These are phyloP conservation scores for Schizopora paradoxa DNA, from an alignment of 1,284 basidiomycete genomes.

Conservation along the genomic window DNA sequence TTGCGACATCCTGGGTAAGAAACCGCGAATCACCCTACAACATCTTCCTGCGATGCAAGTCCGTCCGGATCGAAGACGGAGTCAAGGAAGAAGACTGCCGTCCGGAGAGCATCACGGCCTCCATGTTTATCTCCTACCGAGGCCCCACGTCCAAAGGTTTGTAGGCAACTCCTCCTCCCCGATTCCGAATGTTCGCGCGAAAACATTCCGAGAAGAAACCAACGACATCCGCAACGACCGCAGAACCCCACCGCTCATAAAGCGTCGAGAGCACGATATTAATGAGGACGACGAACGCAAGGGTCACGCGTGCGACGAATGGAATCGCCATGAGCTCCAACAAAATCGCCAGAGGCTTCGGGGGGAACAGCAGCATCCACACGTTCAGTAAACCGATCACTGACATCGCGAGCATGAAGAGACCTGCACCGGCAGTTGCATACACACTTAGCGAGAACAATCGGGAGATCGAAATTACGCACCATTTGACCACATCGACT, in stretches of 20 bases:
- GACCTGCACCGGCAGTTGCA: constrained; percentile 42
- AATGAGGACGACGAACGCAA: constrained; percentile 64
- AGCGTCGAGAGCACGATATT: constrained; percentile 74
- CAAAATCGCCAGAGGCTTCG: constrained; percentile 53
- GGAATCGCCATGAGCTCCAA: constrained; percentile 82
- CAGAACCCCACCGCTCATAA: constrained; percentile 78
- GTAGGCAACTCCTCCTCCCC: constrained; percentile 63
- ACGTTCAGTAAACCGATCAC: constrained; percentile 68
- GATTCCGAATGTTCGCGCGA: constrained; percentile 42
- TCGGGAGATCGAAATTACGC: constrained; percentile 25
- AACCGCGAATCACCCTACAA: too few relatives aligned
- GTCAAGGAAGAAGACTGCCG: not conserved
- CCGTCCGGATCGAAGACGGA: too few relatives aligned
- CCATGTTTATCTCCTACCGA: not conserved
- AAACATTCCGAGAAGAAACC: constrained; percentile 39
- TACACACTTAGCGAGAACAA: too few relatives aligned
- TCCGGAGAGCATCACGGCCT: not conserved
- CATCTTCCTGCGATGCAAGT: too few relatives aligned
- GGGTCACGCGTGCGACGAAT: constrained; percentile 58
- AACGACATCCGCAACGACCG: constrained; percentile 52
- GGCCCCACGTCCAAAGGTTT: too few relatives aligned
- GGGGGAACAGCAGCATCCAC: constrained; percentile 70
- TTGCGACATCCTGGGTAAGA: not conserved
- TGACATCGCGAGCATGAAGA: constrained; percentile 72
- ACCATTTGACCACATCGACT: constrained; percentile 95